phyloP scores from a whole-genome alignment of 1,284 basidiomycete species.

The Ustilago curta region DNA sequence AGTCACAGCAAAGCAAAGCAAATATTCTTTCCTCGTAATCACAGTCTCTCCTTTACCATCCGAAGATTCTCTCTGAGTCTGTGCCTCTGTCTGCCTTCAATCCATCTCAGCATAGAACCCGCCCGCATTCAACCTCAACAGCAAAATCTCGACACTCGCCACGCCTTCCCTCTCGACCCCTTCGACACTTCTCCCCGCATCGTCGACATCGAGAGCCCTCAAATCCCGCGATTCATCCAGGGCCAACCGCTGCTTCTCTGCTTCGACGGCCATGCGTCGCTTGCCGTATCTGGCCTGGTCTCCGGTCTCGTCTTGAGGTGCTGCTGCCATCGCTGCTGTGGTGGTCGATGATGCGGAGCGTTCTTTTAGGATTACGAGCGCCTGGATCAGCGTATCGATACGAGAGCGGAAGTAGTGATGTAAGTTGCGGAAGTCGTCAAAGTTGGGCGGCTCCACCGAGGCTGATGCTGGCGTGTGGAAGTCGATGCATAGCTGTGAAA shows the following conservation, averaged over 20 bases:
- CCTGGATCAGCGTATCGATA: constrained; percentile 33
- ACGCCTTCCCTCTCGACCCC: constrained; percentile 10
- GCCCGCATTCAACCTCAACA: constrained; percentile 30
- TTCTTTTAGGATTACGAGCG: constrained; percentile 35
- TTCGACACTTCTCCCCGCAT: constrained; percentile 10
- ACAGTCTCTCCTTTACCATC: background rate
- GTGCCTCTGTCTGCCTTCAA: constrained; percentile 3
- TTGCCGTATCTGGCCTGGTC: constrained; percentile 5
- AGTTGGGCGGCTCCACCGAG: constrained; percentile 15
- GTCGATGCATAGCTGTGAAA: constrained; percentile 41
- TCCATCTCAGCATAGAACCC: constrained; percentile 42
- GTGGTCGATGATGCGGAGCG: constrained; percentile 3
- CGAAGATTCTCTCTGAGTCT: background rate
- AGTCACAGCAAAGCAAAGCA: constrained; percentile 7
- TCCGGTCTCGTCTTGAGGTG: background rate
- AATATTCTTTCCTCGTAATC: background rate
- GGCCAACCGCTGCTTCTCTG: constrained; percentile 28
- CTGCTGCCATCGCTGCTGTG: background rate
- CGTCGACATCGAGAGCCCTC: constrained; percentile 27
- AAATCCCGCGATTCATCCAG: constrained; percentile 41
- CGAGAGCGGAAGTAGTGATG: constrained; percentile 21
- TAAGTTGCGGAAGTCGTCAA: constrained; percentile 27
- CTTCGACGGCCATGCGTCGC: constrained; percentile 34
- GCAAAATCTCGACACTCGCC: constrained; percentile 28
- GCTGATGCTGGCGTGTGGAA: constrained; percentile 19